Evolutionary conservation across 2,329 filamentous ascomycete genomes (phyloP).

Genomic region (Pseudocercospora macadamiae): DNA sequence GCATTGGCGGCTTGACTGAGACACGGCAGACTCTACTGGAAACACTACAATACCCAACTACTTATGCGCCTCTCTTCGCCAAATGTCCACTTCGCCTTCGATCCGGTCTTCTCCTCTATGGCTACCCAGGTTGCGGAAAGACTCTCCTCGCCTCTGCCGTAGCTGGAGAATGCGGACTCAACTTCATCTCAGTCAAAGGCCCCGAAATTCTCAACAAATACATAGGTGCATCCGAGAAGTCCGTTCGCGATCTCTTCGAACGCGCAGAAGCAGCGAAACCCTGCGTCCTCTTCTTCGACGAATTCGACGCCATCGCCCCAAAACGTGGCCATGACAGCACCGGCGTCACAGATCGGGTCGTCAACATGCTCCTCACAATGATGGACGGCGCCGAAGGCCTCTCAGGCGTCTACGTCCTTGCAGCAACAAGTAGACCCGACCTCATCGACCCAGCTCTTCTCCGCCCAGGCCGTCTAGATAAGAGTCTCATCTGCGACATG

Average conservation of each 20-base stretch:
- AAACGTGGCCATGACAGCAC: conserved; percentile 97
- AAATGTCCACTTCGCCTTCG: conserved; percentile 93
- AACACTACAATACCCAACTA: conserved; percentile 94
- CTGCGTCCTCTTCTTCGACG: conserved; percentile 96
- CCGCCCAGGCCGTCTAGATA: conserved; percentile 88
- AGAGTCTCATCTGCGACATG: conserved; percentile 89
- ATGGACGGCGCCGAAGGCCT: conserved; percentile 98
- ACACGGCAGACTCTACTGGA: conserved; percentile 92
- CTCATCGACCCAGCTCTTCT: conserved; percentile 92
- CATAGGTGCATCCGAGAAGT: conserved; percentile 96
- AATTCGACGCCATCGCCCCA: conserved; percentile 96
- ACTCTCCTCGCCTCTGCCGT: conserved; percentile 93
- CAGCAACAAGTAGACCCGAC: conserved; percentile 90
- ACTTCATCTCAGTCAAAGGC: conserved; percentile 98
- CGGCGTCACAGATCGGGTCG: conserved; percentile 96
- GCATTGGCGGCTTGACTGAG: conserved; percentile 83
- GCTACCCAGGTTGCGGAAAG: conserved; percentile 94
- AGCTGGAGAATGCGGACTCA: conserved; percentile 95
- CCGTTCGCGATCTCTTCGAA: conserved; percentile 91
- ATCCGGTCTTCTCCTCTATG: conserved; percentile 89
- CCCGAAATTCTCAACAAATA: conserved; percentile 99
- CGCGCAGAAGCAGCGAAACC: conserved; percentile 87
- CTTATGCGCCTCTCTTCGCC: conserved; percentile 96
- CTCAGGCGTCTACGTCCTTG: conserved; percentile 92
- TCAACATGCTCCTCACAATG: conserved; percentile 96